phyloP scores from a whole-genome alignment of 106 monocot genomes.

The Apostasia ramifera region DNA sequence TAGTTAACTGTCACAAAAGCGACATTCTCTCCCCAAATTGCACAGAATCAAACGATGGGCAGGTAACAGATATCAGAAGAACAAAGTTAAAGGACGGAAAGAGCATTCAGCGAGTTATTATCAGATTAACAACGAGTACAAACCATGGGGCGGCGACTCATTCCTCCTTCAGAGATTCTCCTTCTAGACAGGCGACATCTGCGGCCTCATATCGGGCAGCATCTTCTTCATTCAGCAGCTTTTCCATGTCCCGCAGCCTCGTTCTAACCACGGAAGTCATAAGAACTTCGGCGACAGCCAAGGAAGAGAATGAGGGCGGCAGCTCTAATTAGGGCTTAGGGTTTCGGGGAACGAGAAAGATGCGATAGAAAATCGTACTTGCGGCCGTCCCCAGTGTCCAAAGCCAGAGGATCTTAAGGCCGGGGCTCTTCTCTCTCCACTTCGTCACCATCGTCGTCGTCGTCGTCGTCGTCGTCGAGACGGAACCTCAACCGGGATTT shows the following conservation, averaged over 20 bases:
- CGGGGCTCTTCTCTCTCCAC: slow-evolving; percentile 90
- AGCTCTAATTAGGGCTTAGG: neutral
- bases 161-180: slow-evolving; percentile 5
- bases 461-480: too few species aligned
- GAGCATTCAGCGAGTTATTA: too few species aligned
- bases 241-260: slow-evolving; percentile 60
- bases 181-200: neutral
- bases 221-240: slow-evolving; percentile 32
- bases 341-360: neutral
- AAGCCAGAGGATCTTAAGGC: slow-evolving; percentile 84
- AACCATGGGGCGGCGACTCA: neutral
- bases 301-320: neutral
- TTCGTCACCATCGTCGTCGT: slow-evolving; percentile 31
- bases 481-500: too few species aligned
- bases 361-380: slow-evolving; percentile 16
- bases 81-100: too few species aligned
- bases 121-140: too few species aligned
- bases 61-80: too few species aligned
- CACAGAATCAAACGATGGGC: too few species aligned
- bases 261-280: slow-evolving; percentile 37
- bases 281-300: slow-evolving; percentile 28
- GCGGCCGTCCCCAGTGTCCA: slow-evolving; percentile 84
- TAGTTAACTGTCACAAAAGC: too few species aligned
- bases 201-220: neutral
- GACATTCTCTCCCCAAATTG: too few species aligned